Percentiles rank a stretch among this genome's conserved stretches.
phyloP scores from a whole-genome alignment of 768 basidiomycete species.

The Suillus placidus region DNA sequence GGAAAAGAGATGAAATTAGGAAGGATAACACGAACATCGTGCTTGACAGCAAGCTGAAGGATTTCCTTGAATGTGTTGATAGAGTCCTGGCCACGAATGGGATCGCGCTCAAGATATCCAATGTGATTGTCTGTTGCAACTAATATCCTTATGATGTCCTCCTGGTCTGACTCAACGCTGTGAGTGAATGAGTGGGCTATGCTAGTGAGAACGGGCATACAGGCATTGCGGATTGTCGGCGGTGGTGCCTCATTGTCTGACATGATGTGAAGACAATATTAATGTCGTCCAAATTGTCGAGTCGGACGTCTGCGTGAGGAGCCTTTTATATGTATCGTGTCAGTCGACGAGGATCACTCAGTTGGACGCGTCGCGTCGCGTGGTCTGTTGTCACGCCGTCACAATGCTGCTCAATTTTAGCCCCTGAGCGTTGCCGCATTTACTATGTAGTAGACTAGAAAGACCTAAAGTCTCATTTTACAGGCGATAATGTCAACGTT shows the following conservation, averaged over 20 bases:
- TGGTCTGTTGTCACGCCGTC: conserved; percentile 1
- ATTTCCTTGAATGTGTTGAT: conserved; percentile 96
- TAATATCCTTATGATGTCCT: conserved; percentile 79
- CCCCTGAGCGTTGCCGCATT: neutral
- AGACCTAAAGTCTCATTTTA: conserved; percentile 1
- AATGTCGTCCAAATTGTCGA: neutral
- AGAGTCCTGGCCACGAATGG: conserved; percentile 91
- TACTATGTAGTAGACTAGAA: neutral
- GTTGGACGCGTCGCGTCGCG: conserved; percentile 3
- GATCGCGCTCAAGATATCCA: conserved; percentile 93
- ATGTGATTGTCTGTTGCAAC: conserved; percentile 97
- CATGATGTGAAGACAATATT: neutral
- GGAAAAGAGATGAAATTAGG: neutral
- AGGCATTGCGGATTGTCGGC: neutral
- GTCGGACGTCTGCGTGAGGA: neutral
- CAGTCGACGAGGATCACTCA: neutral
- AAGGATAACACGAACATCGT: conserved; percentile 62
- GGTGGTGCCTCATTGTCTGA: conserved; percentile 1
- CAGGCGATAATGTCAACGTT: neutral
- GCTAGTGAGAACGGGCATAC: neutral
- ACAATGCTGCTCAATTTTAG: neutral
- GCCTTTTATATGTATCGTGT: neutral
- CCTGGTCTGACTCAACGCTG: conserved; percentile 42
- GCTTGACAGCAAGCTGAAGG: conserved; percentile 84
- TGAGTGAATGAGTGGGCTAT: neutral